Evolutionary conservation across 306 rosid genomes (phyloP).

Genomic region (Acacia crassicarpa): DNA sequence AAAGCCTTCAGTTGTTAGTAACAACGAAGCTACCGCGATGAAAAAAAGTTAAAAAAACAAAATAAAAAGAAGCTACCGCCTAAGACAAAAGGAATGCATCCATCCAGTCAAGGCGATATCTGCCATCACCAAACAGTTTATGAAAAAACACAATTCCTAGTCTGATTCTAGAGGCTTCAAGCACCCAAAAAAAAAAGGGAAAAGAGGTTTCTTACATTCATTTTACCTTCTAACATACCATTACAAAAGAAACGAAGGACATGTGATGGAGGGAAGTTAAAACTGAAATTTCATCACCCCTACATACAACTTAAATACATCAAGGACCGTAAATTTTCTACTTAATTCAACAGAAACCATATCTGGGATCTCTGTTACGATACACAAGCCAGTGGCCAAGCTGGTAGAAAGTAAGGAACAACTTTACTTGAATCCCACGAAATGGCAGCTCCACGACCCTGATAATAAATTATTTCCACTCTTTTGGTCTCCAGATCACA

Average conservation of each 20-base stretch:
- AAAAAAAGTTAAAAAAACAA: background rate
- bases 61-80: background rate
- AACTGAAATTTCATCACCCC: conserved; percentile 6
- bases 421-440: conserved; percentile 68
- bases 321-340: conserved; percentile 12
- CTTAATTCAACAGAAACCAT: conserved; percentile 5
- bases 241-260: background rate
- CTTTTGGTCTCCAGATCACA: conserved; percentile 50
- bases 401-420: conserved; percentile 66
- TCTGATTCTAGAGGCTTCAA: background rate
- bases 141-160: background rate
- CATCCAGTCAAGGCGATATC: conserved; percentile 2
- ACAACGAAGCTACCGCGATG: background rate
- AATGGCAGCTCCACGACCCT: conserved; percentile 54
- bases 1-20: conserved; percentile 3
- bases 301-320: conserved; percentile 8
- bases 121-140: background rate
- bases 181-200: background rate
- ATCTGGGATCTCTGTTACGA: background rate
- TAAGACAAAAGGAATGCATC: background rate
- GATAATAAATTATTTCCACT: conserved; percentile 48
- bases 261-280: background rate
- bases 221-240: background rate
- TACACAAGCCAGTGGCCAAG: conserved; percentile 56
- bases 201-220: background rate